These are phyloP conservation scores for Gymnopus androsaceus DNA, from an alignment of 1,284 basidiomycete species.

Conservation along the genomic window DNA sequence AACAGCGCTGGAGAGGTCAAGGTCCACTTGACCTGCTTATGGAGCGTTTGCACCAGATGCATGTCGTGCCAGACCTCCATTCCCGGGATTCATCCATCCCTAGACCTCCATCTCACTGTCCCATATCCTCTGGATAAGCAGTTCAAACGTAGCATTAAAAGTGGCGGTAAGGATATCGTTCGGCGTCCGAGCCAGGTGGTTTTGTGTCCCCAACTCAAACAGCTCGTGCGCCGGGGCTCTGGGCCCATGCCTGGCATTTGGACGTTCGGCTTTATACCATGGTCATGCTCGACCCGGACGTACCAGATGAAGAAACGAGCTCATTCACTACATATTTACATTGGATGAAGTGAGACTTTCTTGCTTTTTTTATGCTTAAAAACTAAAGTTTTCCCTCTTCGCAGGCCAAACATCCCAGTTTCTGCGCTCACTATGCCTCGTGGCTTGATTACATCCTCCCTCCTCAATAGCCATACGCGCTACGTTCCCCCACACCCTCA, in stretches of 20 bases:
- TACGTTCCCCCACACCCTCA: constrained; percentile 91
- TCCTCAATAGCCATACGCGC: constrained; percentile 52
- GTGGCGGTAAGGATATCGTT: constrained; percentile 40
- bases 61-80: constrained; percentile 88
- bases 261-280: constrained; percentile 87
- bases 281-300: constrained; percentile 88
- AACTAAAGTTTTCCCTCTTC: constrained; percentile 10
- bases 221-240: constrained; percentile 22
- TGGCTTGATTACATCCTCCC: constrained; percentile 38
- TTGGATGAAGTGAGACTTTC: constrained; percentile 61
- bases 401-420: constrained; percentile 80
- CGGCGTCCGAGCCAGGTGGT: constrained; percentile 71
- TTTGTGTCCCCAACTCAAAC: constrained; percentile 63
- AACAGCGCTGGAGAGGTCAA: constrained; percentile 84
- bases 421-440: constrained; percentile 50
- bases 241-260: constrained; percentile 76
- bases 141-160: constrained; percentile 29
- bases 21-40: constrained; percentile 88
- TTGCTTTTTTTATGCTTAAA: not conserved
- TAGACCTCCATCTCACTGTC: constrained; percentile 72
- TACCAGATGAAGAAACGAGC: constrained; percentile 69
- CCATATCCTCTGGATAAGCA: constrained; percentile 35
- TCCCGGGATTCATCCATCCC: constrained; percentile 68
- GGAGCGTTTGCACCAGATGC: constrained; percentile 90
- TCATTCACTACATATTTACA: constrained; percentile 80